Percentiles rank a stretch among this genome's conserved stretches.
Evolutionary conservation across 2,329 filamentous ascomycete genomes (phyloP).

Genomic region (Aspergillus chevalieri): DNA sequence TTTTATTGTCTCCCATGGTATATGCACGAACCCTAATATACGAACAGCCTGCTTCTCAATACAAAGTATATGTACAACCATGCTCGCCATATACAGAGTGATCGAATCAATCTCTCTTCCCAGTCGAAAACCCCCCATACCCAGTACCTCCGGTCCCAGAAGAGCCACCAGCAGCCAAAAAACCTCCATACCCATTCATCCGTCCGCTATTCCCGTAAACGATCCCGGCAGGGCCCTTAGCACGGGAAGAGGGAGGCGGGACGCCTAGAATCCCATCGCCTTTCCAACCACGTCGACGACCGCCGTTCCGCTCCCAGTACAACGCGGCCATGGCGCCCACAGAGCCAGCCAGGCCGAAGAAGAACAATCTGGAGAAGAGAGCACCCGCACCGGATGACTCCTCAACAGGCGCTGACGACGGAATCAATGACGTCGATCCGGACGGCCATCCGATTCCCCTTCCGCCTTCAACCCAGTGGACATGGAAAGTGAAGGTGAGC

Average conservation of each 20-base stretch:
- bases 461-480: slow-evolving; percentile 62
- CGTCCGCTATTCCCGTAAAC: slow-evolving; percentile 50
- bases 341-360: slow-evolving; percentile 31
- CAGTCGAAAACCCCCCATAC: slow-evolving; percentile 33
- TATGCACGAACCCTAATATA: too few relatives aligned
- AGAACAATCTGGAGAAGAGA: slow-evolving; percentile 27
- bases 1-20: slow-evolving; percentile 10
- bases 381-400: slow-evolving; percentile 6
- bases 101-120: slow-evolving; percentile 36
- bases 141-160: slow-evolving; percentile 19
- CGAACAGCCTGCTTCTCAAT: background rate
- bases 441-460: slow-evolving; percentile 31
- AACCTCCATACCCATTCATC: slow-evolving; percentile 52
- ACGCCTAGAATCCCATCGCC: slow-evolving; percentile 44
- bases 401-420: background rate
- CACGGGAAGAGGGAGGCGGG: slow-evolving; percentile 25
- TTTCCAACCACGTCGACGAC: slow-evolving; percentile 25
- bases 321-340: slow-evolving; percentile 31
- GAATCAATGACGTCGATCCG: background rate
- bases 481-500: slow-evolving; percentile 68
- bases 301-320: slow-evolving; percentile 31
- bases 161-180: slow-evolving; percentile 38
- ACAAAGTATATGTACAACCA: slow-evolving; percentile 4
- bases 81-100: slow-evolving; percentile 2
- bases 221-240: slow-evolving; percentile 46